Conservation (phyloP, 2,329 filamentous ascomycete species). For the Podosphaera fusca region DNA sequence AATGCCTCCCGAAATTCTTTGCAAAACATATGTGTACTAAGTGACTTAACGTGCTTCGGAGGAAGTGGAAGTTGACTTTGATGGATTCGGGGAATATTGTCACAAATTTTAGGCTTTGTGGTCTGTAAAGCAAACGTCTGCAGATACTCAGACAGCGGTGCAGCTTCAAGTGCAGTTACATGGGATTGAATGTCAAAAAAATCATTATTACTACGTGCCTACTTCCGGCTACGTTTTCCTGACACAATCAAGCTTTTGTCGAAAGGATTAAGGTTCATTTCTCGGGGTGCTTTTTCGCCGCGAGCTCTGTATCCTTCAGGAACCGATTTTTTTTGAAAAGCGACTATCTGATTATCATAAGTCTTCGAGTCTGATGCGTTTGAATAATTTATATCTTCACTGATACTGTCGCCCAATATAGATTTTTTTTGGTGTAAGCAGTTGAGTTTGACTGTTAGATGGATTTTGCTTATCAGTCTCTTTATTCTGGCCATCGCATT, state of each 20-base stretch:
- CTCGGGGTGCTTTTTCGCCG: background rate
- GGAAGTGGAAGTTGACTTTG: background rate
- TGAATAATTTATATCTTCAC: background rate
- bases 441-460: too few species aligned
- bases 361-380: background rate
- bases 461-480: too few species aligned
- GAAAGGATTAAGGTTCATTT: background rate
- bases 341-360: background rate
- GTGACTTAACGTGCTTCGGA: background rate
- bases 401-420: too few species aligned
- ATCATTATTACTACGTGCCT: background rate
- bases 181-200: slow-evolving; percentile 1
- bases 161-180: background rate
- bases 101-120: background rate
- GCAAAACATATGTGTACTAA: background rate
- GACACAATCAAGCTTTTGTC: background rate
- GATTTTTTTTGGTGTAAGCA: too few species aligned
- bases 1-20: background rate
- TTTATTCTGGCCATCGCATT: too few species aligned
- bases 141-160: background rate
- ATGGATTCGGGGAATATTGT: background rate
- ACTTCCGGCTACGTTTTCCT: background rate
- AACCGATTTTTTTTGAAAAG: background rate
- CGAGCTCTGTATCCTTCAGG: background rate
- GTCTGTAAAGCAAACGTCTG: background rate